Base-by-base conservation (phyloP, 495 filamentous ascomycete species). In the Neohortaea acidophila region DNA sequence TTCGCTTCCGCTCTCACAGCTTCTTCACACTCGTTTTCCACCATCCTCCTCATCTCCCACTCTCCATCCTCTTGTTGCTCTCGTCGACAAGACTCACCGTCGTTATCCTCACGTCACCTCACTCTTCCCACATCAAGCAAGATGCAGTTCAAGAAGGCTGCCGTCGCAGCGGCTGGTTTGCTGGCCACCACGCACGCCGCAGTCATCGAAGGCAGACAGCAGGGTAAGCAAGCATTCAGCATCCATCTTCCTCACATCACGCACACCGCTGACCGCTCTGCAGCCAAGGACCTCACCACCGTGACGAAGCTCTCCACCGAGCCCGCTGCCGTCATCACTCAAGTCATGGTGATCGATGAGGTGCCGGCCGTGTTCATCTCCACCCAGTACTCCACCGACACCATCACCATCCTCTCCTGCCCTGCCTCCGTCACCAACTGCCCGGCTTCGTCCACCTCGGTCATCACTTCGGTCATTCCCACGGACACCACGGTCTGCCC, bases 401-500 rank as follows among this genome's bases (percentile, higher is more conserved):
- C 41, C 21, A 33, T 48, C 26, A 52, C 49, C 14, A 32, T 45
- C 30, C 33, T 28, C 39, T 32, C 31, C 33, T 52, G 49, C 37
- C 29, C 40, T 2, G 13, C 40, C 11, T 39, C 22, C 10, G 49
- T 52, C 33, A 40, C 44, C 29, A 36, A 33, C 33, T 52, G 49
- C 42, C 49, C 49, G 28, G 21, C 33, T 15, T 26, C 45, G 19
- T 22, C 40, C 13, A 19, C 38, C 8, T 38, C 33, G 3, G 38
- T 38, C 11, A 22, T 40, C 39, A 52, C 49, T 8, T 48, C 49
- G 31, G 39, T 48, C 33, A 23, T 48, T 26, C 19, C 50, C n/a
- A 17, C 38, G 4, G 46, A 46, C 15, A 52, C 50, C 4, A 52
- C 50, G 8, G 39, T 52, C 43, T 52, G 50, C 30, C 50, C 50